phyloP scores from a whole-genome alignment of 495 filamentous ascomycete species.

The Aspergillus affinis region DNA sequence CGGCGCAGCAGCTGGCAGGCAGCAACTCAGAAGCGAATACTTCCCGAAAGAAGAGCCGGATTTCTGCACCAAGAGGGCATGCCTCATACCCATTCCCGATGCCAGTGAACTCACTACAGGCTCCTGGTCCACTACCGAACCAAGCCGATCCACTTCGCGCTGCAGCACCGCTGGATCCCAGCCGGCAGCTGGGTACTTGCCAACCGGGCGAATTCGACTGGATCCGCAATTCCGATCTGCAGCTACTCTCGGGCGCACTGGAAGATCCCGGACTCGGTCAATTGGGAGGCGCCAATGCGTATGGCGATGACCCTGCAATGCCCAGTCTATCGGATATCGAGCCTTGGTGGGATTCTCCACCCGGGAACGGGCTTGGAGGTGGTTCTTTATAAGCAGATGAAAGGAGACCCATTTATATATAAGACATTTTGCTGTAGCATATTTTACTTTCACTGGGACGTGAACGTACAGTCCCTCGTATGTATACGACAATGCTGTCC shows the following conservation, averaged over 20 bases:
- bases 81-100: constrained; percentile 7
- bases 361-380: constrained; percentile 21
- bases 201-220: constrained; percentile 35
- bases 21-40: constrained; percentile 11
- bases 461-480: too few species aligned
- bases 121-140: constrained; percentile 8
- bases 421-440: too few species aligned
- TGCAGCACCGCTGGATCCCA: constrained; percentile 9
- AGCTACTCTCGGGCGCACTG: constrained; percentile 31
- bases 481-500: too few species aligned
- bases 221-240: constrained; percentile 34
- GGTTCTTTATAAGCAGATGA: constrained; percentile 12
- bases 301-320: constrained; percentile 26
- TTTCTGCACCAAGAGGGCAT: constrained; percentile 12
- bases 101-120: constrained; percentile 3
- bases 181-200: constrained; percentile 12
- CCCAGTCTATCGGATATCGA: constrained; percentile 40
- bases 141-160: constrained; percentile 13
- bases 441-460: too few species aligned
- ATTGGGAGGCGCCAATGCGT: constrained; percentile 18
- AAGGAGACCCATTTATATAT: background rate
- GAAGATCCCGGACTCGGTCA: constrained; percentile 16
- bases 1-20: constrained; percentile 10
- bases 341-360: constrained; percentile 41
- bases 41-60: constrained; percentile 34